phyloP scores from a whole-genome alignment of 345 rosid genomes.

The Raphanus sativus region DNA sequence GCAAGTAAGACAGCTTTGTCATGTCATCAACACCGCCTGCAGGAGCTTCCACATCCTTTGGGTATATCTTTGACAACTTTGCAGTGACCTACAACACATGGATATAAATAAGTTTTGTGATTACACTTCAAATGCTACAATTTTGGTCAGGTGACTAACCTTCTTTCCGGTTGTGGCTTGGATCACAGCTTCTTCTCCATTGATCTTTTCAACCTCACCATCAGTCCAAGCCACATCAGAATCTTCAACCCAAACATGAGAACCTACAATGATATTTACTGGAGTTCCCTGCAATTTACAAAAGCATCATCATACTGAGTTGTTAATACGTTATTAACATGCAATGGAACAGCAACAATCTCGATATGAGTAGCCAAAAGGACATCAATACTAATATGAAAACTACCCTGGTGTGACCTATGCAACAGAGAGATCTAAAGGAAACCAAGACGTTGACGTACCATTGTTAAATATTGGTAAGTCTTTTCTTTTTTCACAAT shows the following conservation, averaged over 20 bases:
- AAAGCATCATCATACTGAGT: neutral
- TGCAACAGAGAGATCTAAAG: neutral
- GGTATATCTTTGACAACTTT: conserved; percentile 9
- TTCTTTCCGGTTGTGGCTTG: conserved; percentile 57
- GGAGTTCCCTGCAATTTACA: conserved; percentile 64
- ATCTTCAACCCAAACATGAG: conserved; percentile 93
- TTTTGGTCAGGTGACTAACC: conserved; percentile 36
- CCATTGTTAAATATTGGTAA: conserved; percentile 45
- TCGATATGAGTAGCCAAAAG: neutral
- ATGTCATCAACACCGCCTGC: conserved; percentile 11
- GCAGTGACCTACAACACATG: neutral
- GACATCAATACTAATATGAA: neutral
- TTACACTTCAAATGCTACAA: neutral
- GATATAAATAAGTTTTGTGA: neutral
- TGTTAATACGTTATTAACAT: neutral
- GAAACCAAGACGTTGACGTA: conserved; percentile 31
- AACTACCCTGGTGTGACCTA: neutral
- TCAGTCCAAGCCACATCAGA: conserved; percentile 70
- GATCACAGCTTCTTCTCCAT: conserved; percentile 57
- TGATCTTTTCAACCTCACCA: conserved; percentile 71
- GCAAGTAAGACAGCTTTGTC: conserved; percentile 15
- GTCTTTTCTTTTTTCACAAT: conserved; percentile 10
- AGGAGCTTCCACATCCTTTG: conserved; percentile 13
- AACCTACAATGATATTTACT: conserved; percentile 83
- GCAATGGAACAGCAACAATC: neutral